Evolutionary conservation across 164 flowering plant species (phyloP).

Genomic region (Berberis vulgaris): DNA sequence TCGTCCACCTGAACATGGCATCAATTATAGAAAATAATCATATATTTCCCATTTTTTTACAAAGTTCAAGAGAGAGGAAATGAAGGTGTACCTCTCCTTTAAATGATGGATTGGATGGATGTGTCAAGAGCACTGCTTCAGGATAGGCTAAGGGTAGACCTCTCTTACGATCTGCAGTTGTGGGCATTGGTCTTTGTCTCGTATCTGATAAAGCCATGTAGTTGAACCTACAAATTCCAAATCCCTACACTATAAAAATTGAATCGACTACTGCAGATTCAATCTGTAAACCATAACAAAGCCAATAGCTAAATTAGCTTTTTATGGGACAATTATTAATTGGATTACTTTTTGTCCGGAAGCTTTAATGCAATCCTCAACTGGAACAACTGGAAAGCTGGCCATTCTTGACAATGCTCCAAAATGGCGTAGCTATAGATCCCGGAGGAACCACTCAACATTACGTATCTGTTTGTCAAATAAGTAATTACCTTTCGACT

Average conservation of each 20-base stretch:
- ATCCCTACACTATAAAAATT: background rate
- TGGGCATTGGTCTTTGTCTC: slow-evolving; percentile 73
- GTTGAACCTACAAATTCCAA: slow-evolving; percentile 46
- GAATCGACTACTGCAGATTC: too few relatives aligned
- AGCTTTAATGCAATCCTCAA: slow-evolving; percentile 82
- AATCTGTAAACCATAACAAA: too few relatives aligned
- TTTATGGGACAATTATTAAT: background rate
- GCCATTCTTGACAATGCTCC: slow-evolving; percentile 83
- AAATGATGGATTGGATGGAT: slow-evolving; percentile 52
- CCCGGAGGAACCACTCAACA: slow-evolving; percentile 77
- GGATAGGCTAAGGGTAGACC: slow-evolving; percentile 64
- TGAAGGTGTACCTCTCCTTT: slow-evolving; percentile 64
- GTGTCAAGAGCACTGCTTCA: slow-evolving; percentile 72
- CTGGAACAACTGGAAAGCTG: slow-evolving; percentile 49
- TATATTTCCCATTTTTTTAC: background rate
- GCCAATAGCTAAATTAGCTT: too few relatives aligned
- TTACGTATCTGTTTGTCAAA: slow-evolving; percentile 42
- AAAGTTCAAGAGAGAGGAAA: background rate
- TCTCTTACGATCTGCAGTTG: slow-evolving; percentile 76
- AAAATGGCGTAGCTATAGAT: slow-evolving; percentile 87
- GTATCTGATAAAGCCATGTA: slow-evolving; percentile 89
- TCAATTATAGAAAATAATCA: background rate
- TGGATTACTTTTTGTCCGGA: slow-evolving; percentile 64
- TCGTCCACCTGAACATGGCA: slow-evolving; percentile 68
- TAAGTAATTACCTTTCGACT: too few relatives aligned